phyloP scores from a whole-genome alignment of 176 grass and related monocot genomes.

The Otatea glauca region DNA sequence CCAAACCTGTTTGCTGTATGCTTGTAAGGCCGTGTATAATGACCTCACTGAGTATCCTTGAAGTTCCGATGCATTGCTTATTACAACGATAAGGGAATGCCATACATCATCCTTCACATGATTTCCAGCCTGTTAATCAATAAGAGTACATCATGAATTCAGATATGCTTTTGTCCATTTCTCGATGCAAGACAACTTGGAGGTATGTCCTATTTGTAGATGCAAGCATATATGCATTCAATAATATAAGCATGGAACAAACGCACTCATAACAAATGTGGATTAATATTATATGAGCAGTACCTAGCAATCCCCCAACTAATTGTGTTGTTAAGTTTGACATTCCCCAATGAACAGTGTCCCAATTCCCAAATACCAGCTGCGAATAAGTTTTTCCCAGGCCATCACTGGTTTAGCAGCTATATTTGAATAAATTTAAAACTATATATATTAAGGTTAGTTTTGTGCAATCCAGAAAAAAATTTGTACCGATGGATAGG shows the following conservation, averaged over 20 bases:
- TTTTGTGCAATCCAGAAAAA: background rate
- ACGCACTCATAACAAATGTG: background rate
- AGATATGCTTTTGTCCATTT: background rate
- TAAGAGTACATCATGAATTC: conserved; percentile 34
- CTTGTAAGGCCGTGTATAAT: conserved; percentile 80
- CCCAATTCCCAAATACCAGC: background rate
- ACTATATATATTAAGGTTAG: background rate
- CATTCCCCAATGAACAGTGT: conserved; percentile 6
- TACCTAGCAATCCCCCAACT: background rate
- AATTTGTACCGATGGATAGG: background rate
- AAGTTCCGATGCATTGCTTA: conserved; percentile 91
- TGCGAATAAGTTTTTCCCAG: background rate
- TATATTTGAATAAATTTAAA: background rate
- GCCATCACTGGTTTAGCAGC: background rate
- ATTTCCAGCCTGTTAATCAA: conserved; percentile 76
- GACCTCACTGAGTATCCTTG: conserved; percentile 95
- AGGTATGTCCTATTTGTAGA: background rate
- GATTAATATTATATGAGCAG: background rate
- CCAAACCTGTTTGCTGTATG: conserved; percentile 71
- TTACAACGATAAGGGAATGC: conserved; percentile 85
- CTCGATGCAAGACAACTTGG: conserved; percentile 20
- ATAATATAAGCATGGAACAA: background rate
- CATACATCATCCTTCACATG: conserved; percentile 95
- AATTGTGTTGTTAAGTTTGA: conserved; percentile 12
- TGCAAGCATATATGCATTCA: conserved; percentile 4